Evolutionary conservation across 179 eudicot genomes (phyloP), one percentile per base, ranked within the genome.

Genomic region (Gypsophila paniculata): DNA sequence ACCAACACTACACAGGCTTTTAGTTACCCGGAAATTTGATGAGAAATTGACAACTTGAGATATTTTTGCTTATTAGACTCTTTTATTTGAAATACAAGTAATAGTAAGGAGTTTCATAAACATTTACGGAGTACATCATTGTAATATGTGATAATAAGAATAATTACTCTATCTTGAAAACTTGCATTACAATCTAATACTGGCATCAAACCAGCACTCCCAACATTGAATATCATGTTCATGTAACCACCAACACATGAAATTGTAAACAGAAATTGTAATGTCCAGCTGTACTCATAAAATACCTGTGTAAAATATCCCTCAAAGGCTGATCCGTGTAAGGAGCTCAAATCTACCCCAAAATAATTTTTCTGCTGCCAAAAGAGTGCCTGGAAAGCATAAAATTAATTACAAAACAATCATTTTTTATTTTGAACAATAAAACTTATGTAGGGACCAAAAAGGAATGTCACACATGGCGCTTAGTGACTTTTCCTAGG

Each of bases 351-450:
- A 84, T 95, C 91, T 73, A 95, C 99, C 72, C 99, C 99, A 76
- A 86, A 95, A 83, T 92, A 95, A 79, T 95, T 95, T 49, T 87
- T 93, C 78, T 95, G 99, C 86, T 95, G 99, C 99, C 99, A 95
- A 80, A 95, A 95, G 55, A 92, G 88, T 72, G 99, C 90, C 99
- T 95, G 87, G 14, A 25, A 58, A 75, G 76, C 36, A 51, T 34
- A 19, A 14, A 59, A 18, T 18, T 15, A 76, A 52, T 70, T 22
- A 51, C 14, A 75, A 21, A 65, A 65, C 53, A 19, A 2, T 65
- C 15, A 19, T 13, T 8, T 58, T 23, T 21, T 2, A 22, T 1
- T 19, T 61, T 26, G 19, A 29, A 14, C 29, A 22, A 76, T 49
- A 29, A 23, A 72, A 66, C 12, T 0, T 32, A 61, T 17, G 21